Evolutionary conservation across 768 basidiomycete species (phyloP).

Genomic region (Megacollybia marginata): DNA sequence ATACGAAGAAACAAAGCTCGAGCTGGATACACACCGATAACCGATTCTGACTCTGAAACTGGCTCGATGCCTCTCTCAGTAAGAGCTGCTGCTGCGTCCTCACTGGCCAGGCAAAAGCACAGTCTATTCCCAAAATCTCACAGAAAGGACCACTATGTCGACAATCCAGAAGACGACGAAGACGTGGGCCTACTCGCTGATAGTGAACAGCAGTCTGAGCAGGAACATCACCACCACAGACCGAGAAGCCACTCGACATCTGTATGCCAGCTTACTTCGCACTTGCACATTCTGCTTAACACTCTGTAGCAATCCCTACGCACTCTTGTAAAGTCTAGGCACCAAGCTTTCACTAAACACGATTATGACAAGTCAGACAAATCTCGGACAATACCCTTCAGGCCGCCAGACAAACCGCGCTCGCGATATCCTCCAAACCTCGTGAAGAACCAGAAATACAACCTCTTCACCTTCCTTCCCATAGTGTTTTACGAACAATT

Average conservation of each 20-base stretch:
- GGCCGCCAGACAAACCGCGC: slow-evolving; percentile 69
- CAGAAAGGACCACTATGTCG: slow-evolving; percentile 48
- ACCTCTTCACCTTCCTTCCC: slow-evolving; percentile 92
- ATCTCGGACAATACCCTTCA: slow-evolving; percentile 73
- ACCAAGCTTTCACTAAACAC: slow-evolving; percentile 25
- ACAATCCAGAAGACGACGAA: slow-evolving; percentile 50
- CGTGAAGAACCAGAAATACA: slow-evolving; percentile 98
- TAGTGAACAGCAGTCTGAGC: background rate
- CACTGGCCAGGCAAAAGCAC: slow-evolving; percentile 9
- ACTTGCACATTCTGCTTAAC: background rate
- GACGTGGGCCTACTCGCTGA: slow-evolving; percentile 41
- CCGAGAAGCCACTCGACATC: slow-evolving; percentile 1
- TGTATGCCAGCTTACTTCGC: background rate
- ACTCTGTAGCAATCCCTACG: background rate
- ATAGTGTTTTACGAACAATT: slow-evolving; percentile 98
- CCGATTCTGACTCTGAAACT: slow-evolving; percentile 13
- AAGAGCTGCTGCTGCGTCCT: slow-evolving; percentile 25
- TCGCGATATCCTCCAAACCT: slow-evolving; percentile 78
- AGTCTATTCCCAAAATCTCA: slow-evolving; percentile 29
- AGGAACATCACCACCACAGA: slow-evolving; percentile 14
- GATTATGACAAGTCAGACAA: slow-evolving; percentile 32
- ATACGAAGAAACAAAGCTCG: slow-evolving; percentile 45
- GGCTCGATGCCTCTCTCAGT: slow-evolving; percentile 22
- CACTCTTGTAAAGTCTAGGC: slow-evolving; percentile 20
- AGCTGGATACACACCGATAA: slow-evolving; percentile 36